Evolutionary conservation across 2,329 filamentous ascomycete genomes (phyloP), one percentile per base, ranked within the genome.

Genomic region (Cercospora zeae-maydis): DNA sequence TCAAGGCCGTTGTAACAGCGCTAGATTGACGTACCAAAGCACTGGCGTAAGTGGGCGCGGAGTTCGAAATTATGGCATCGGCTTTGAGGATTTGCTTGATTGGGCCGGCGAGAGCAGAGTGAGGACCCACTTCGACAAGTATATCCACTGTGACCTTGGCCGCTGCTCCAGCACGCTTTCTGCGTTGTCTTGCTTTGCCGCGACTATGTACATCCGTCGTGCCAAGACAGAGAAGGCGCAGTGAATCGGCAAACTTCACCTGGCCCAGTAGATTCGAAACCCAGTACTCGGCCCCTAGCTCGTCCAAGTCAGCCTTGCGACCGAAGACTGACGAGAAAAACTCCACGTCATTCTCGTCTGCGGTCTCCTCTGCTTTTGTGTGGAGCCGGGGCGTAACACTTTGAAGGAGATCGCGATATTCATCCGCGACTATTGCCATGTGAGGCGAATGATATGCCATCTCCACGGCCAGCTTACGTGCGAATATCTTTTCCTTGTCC

Each of bases 401-500:
- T 3, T n/a, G 14, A 2, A 9, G 30, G 5, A 31, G 30, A 31
- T 9, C 9, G 30, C 30, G n/a, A 24, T 54, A 45, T 6, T 31
- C n/a, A 14, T 31, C 16, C 2, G 19, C 31, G n/a, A 31, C 19
- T 7, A 13, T 13, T 16, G 24, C 11, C 47, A 70, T 65, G 34
- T 80, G 78, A 47, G 75, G 74, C 0, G 77, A 79, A 60, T 81
- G 79, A 42, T 80, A 81, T 0, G 79, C 79, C 6, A 68, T 74
- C n/a, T 78, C 74, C 4, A 81, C 77, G 24, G 75, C 72, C 1
- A 83, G 74, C 14, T 70, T 58, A 1, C 77, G 71, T 5, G 70
- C 71, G 62, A 82, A 58, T 14, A 30, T 16, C 7, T 31, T n/a
- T 9, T 27, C 13, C 4, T 10, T 14, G 7, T n/a, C 34, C 5